Percentiles rank a stretch among this genome's conserved stretches.
phyloP scores from a whole-genome alignment of 495 filamentous ascomycete species.

The Penicillium goetzii region DNA sequence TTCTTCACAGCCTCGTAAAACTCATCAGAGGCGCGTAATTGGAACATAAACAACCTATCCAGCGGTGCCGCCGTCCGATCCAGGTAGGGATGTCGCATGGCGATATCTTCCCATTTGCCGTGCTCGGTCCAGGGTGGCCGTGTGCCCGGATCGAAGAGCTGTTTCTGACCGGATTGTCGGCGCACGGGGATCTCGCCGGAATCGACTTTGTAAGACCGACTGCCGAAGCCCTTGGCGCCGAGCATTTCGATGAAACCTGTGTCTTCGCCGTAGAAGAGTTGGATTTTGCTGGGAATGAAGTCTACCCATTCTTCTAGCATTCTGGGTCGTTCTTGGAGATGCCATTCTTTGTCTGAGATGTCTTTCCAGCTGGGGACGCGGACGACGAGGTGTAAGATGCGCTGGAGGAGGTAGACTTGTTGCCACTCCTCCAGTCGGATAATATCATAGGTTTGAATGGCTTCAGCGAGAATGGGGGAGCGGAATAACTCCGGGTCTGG shows the following conservation, averaged over 20 bases:
- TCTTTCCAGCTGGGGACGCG: slow-evolving; percentile 26
- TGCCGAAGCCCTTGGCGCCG: slow-evolving; percentile 11
- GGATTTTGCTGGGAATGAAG: slow-evolving; percentile 45
- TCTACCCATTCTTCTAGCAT: slow-evolving; percentile 53
- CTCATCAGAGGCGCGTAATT: slow-evolving; percentile 3
- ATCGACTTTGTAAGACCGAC: slow-evolving; percentile 7
- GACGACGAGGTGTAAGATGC: slow-evolving; percentile 14
- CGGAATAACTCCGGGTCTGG: slow-evolving; percentile 25
- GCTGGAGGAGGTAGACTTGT: slow-evolving; percentile 29
- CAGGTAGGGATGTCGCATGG: slow-evolving; percentile 12
- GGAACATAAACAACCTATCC: slow-evolving; percentile 31
- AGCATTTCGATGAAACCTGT: slow-evolving; percentile 17
- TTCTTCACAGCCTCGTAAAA: slow-evolving; percentile 11
- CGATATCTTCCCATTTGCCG: slow-evolving; percentile 18
- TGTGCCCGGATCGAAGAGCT: slow-evolving; percentile 10
- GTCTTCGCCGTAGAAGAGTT: slow-evolving; percentile 20
- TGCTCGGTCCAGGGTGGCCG: slow-evolving; percentile 8
- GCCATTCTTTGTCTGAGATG: slow-evolving; percentile 30
- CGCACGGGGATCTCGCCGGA: slow-evolving; percentile 6
- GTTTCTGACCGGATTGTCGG: slow-evolving; percentile 12
- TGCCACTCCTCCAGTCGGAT: slow-evolving; percentile 40
- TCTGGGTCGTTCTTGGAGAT: slow-evolving; percentile 42
- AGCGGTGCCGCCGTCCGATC: slow-evolving; percentile 27
- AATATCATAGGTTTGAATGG: slow-evolving; percentile 43
- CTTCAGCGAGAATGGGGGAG: slow-evolving; percentile 37